phyloP scores from a whole-genome alignment of 192 early-diverging fungal genomes.

The Spinellus fusiger region DNA sequence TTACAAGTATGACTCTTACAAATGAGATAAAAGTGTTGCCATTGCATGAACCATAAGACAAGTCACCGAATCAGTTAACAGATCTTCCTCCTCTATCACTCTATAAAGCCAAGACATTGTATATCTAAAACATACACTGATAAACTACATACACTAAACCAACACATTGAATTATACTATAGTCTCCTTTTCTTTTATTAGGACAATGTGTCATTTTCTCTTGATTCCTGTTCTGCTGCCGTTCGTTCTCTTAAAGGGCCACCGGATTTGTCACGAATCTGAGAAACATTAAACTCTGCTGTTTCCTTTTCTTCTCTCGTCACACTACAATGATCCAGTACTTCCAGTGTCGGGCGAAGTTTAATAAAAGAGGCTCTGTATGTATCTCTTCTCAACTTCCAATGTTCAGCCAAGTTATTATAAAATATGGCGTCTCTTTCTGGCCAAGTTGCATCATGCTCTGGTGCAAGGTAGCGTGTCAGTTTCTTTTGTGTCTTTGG shows the following conservation, averaged over 20 bases:
- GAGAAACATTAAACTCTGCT: neutral
- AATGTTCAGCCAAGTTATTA: neutral
- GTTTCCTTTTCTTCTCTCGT: neutral
- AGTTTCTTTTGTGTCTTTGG: neutral
- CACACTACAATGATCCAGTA: conserved; percentile 8
- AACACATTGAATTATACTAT: too few species aligned
- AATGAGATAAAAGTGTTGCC: too few species aligned
- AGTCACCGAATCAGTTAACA: too few species aligned
- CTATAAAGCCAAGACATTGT: too few species aligned
- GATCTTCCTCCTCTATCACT: too few species aligned
- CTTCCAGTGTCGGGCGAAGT: neutral
- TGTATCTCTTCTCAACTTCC: neutral
- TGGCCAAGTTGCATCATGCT: conserved; percentile 8
- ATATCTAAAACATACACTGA: too few species aligned
- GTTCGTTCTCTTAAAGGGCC: neutral
- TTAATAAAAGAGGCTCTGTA: conserved; percentile 18
- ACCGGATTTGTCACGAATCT: neutral
- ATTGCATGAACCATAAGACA: too few species aligned
- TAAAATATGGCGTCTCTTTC: neutral
- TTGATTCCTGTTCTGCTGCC: neutral
- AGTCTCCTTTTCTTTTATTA: neutral
- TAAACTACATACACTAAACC: too few species aligned
- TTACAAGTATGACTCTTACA: too few species aligned
- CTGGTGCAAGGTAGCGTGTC: conserved; percentile 2
- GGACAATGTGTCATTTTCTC: neutral